These are phyloP conservation scores for Eutreptiella sp. DNA, from an alignment of 208 protist genomes.

Conservation along the genomic window DNA sequence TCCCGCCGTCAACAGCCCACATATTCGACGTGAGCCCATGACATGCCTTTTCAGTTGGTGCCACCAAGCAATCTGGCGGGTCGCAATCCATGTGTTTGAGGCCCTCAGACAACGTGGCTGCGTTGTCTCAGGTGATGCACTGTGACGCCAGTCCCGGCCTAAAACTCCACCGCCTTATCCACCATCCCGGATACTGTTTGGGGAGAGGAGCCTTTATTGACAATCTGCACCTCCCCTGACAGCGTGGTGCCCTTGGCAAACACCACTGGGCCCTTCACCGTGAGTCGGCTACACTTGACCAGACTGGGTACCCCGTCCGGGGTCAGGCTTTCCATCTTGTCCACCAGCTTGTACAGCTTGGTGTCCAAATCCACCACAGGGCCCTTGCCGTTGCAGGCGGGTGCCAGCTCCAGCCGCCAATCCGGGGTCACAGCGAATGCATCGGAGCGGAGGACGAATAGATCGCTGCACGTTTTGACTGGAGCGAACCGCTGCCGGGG, in stretches of 20 bases:
- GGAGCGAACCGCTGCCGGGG: constrained; percentile 94
- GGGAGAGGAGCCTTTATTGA: too few species aligned
- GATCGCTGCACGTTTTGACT: constrained; percentile 93
- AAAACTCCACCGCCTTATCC: too few species aligned
- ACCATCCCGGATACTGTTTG: too few species aligned
- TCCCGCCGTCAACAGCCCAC: too few species aligned
- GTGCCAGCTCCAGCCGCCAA: constrained; percentile 48
- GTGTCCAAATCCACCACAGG: constrained; percentile 57
- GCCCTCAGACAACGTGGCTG: too few species aligned
- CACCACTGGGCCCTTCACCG: constrained; percentile 48
- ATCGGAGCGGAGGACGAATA: constrained; percentile 92
- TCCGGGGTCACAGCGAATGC: constrained; percentile 75
- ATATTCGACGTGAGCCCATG: too few species aligned
- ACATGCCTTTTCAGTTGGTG: too few species aligned
- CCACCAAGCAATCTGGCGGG: too few species aligned
- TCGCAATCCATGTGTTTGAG: too few species aligned
- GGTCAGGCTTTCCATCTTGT: constrained; percentile 52
- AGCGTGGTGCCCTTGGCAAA: constrained; percentile 52
- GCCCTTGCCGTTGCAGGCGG: constrained; percentile 46
- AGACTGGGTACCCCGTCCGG: constrained; percentile 56
- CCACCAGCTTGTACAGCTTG: constrained; percentile 64
- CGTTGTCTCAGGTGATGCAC: too few species aligned
- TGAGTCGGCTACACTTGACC: constrained; percentile 49
- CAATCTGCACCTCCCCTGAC: constrained; percentile 57
- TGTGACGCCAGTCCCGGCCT: too few species aligned